These are phyloP conservation scores for Bruguiera parviflora DNA, from an alignment of 345 rosid genomes.

Conservation along the genomic window DNA sequence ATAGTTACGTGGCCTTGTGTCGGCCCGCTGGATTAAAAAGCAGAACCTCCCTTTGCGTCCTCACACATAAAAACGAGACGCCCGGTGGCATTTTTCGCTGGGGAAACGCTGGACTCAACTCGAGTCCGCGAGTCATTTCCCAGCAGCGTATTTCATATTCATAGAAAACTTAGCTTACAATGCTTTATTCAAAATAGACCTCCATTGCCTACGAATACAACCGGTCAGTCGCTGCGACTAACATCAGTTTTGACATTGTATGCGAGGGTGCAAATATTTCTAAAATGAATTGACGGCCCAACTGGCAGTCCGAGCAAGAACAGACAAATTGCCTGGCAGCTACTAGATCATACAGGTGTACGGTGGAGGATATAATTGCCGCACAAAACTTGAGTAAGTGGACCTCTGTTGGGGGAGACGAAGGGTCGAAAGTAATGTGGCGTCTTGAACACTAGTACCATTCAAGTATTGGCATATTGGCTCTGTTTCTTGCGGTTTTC, in stretches of 20 bases:
- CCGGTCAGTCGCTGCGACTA: background rate
- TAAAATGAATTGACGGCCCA: background rate
- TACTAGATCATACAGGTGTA: background rate
- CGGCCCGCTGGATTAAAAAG: no score
- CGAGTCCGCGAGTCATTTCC: no score
- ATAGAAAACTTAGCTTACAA: no score
- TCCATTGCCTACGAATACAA: background rate
- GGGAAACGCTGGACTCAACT: no score
- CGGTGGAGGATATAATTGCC: slow-evolving; percentile 5
- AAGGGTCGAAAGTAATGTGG: background rate
- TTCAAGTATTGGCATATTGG: slow-evolving; percentile 18
- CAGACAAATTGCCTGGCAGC: slow-evolving; percentile 3
- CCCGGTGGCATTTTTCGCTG: no score
- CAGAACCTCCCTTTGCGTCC: no score
- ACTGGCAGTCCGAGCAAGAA: slow-evolving; percentile 1
- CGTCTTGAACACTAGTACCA: slow-evolving; percentile 3
- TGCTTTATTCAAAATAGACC: no score
- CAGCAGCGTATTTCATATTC: no score
- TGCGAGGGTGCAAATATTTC: background rate
- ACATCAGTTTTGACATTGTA: no score
- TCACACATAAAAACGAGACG: no score
- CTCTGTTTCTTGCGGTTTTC: slow-evolving; percentile 60
- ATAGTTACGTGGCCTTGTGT: no score
- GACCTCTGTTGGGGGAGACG: background rate
- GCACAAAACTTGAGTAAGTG: background rate